Evolutionary conservation across 192 early-diverging fungal genomes (phyloP).

Genomic region (Backusella australiensis): DNA sequence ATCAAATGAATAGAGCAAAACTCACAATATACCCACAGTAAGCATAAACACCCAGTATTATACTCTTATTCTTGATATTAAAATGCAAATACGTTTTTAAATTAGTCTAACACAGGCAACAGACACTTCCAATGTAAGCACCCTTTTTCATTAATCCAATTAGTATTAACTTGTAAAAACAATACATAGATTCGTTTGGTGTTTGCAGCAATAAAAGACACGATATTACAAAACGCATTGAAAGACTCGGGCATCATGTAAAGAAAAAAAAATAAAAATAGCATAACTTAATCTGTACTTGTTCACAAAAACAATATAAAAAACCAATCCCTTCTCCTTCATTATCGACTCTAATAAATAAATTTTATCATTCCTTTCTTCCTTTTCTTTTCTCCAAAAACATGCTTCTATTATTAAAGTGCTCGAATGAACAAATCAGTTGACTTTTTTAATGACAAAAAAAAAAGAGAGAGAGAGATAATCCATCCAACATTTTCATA

Average conservation of each 20-base stretch:
- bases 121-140: conserved; percentile 79
- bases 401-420: background rate
- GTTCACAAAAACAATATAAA: background rate
- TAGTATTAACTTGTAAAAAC: background rate
- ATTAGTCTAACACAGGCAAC: conserved; percentile 85
- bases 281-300: background rate
- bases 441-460: background rate
- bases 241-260: conserved; percentile 72
- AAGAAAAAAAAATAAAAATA: conserved; percentile 1
- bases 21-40: conserved; percentile 84
- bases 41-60: conserved; percentile 13
- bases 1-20: conserved; percentile 80
- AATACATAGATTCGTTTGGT: conserved; percentile 65
- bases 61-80: background rate
- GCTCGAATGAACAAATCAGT: background rate
- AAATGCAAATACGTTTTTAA: background rate
- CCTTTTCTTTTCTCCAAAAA: background rate
- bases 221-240: conserved; percentile 83
- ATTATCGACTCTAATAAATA: background rate
- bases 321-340: background rate
- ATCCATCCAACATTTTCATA: background rate
- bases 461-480: background rate
- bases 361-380: background rate
- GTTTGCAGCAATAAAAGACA: conserved; percentile 92
- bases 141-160: background rate